These are phyloP conservation scores for Candida pseudoviswanathii DNA, from an alignment of 1,139 yeast species.

Conservation along the genomic window DNA sequence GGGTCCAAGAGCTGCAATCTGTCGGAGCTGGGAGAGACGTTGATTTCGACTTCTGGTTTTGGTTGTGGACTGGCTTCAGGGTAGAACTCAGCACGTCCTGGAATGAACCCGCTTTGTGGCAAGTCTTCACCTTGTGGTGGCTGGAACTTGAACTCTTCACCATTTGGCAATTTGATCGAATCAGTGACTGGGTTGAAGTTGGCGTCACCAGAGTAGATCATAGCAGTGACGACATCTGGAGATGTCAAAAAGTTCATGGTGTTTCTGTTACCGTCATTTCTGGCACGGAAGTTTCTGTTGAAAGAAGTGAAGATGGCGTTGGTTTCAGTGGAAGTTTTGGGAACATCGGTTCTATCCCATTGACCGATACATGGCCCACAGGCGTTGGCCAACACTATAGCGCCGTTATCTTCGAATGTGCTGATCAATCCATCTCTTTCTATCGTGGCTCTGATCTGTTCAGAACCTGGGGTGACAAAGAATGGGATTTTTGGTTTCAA, in stretches of 20 bases:
- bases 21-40: slow-evolving; percentile 74
- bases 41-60: slow-evolving; percentile 65
- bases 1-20: slow-evolving; percentile 84
- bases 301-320: slow-evolving; percentile 94
- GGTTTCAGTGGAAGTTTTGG: slow-evolving; percentile 62
- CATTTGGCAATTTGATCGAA: slow-evolving; percentile 63
- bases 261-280: slow-evolving; percentile 96
- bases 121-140: slow-evolving; percentile 85
- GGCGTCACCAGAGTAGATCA: slow-evolving; percentile 91
- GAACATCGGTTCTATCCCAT: slow-evolving; percentile 82
- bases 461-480: slow-evolving; percentile 98
- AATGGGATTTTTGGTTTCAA: slow-evolving; percentile 90
- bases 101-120: slow-evolving; percentile 77
- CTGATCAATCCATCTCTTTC: slow-evolving; percentile 90
- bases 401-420: slow-evolving; percentile 82
- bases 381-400: slow-evolving; percentile 90
- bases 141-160: slow-evolving; percentile 69
- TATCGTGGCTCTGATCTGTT: slow-evolving; percentile 95
- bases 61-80: slow-evolving; percentile 83
- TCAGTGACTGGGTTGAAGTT: slow-evolving; percentile 87
- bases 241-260: slow-evolving; percentile 97
- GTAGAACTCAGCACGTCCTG: slow-evolving; percentile 81
- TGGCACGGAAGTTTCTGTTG: slow-evolving; percentile 94
- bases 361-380: slow-evolving; percentile 99
- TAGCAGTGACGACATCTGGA: slow-evolving; percentile 95